Conservation (phyloP, 148 eudicot genomes). For the Bassia scoparia region DNA sequence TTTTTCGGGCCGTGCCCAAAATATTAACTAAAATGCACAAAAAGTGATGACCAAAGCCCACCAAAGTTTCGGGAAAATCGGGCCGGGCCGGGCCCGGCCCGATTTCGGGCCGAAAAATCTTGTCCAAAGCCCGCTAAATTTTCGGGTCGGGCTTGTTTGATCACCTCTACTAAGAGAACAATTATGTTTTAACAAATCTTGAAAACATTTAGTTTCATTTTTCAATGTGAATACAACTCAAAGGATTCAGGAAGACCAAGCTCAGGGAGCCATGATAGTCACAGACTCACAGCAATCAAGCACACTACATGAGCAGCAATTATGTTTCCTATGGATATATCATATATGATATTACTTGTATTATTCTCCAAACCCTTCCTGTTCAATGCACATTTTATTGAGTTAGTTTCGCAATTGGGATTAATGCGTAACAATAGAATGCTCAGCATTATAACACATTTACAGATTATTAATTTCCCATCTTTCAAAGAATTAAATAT, state of each 20-base stretch:
- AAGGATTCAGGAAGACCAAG: not conserved
- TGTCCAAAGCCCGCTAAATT: too few relatives aligned
- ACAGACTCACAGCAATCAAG: conserved; percentile 3
- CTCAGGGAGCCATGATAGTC: not conserved
- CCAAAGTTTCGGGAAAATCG: too few relatives aligned
- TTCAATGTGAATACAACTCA: not conserved
- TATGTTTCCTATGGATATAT: not conserved
- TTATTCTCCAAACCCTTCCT: not conserved
- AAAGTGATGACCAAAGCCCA: too few relatives aligned
- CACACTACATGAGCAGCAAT: not conserved
- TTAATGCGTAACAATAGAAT: not conserved
- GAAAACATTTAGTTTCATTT: not conserved
- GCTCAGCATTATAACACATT: not conserved
- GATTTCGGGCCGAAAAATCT: too few relatives aligned
- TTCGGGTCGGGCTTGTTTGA: too few relatives aligned
- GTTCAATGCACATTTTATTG: not conserved
- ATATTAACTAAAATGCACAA: too few relatives aligned
- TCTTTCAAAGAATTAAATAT: not conserved
- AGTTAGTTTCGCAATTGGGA: not conserved
- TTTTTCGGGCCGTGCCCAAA: too few relatives aligned
- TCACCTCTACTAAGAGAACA: not conserved
- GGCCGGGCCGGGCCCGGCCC: too few relatives aligned
- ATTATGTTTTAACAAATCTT: not conserved
- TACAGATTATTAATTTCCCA: not conserved
- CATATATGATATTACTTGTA: not conserved